A percentile compares a stretch with the other conserved stretches of the same genome.
Conservation (phyloP, 2,329 filamentous ascomycete genomes). For the Thelonectria rubi region DNA sequence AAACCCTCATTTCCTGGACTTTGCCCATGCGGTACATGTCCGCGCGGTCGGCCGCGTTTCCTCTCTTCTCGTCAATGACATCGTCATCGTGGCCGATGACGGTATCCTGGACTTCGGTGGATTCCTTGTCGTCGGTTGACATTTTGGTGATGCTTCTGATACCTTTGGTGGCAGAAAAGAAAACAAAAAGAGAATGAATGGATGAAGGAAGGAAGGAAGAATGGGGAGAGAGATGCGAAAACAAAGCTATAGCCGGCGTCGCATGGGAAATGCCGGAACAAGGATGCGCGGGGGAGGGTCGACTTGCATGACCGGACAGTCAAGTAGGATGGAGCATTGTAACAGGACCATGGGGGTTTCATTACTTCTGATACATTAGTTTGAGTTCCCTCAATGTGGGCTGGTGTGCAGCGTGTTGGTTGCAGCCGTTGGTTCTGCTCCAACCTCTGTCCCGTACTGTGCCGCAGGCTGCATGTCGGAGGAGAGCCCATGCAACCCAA, state of each 20-base stretch:
- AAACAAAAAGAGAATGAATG: conserved; percentile 6
- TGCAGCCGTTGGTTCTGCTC: not conserved
- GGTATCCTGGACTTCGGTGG: conserved; percentile 9
- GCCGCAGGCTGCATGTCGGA: conserved; percentile 9
- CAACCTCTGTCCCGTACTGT: not conserved
- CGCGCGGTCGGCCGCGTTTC: conserved; percentile 33
- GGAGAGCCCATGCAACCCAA: no score
- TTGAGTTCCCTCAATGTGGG: conserved; percentile 3
- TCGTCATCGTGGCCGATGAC: conserved; percentile 11
- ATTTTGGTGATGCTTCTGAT: conserved; percentile 15
- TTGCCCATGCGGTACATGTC: conserved; percentile 41
- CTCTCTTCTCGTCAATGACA: conserved; percentile 34
- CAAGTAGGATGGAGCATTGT: not conserved
- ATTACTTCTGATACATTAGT: not conserved
- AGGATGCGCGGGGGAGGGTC: conserved; percentile 1
- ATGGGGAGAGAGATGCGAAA: not conserved
- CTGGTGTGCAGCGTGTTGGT: conserved; percentile 17
- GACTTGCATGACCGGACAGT: conserved; percentile 15
- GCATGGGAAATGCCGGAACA: conserved; percentile 28
- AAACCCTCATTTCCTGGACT: conserved; percentile 35
- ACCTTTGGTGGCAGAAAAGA: not conserved
- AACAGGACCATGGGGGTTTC: not conserved
- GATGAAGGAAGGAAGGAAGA: conserved; percentile 4
- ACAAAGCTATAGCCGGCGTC: conserved; percentile 14
- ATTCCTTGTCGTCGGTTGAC: conserved; percentile 28